Evolutionary conservation across 257 asterid genomes (phyloP), one percentile per base, ranked within the genome.

Genomic region (Nemophila menziesii): DNA sequence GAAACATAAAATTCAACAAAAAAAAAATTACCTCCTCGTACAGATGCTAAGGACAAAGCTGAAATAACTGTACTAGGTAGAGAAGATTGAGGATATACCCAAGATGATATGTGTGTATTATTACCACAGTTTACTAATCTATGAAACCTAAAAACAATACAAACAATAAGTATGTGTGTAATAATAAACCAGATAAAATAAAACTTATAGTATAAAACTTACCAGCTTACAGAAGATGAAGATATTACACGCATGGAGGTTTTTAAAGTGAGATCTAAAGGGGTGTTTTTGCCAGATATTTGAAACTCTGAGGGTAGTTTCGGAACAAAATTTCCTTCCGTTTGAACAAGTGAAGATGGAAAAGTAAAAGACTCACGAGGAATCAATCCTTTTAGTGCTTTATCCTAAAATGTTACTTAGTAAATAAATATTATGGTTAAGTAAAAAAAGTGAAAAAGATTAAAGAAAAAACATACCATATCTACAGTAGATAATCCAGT

Each of bases 31-130:
- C 96, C 98, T 84, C 71, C 72, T 23, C n/a, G 78, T 21, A 68
- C 64, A 16, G 48, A 51, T 52, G 85, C 72, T 43, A 65, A 55
- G 34, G 81, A 54, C 71, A 90, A 65, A 27, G 87, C 89, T 51
- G 94, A 71, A 69, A 90, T 76, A 43, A 63, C 94, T 49, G 66
- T 70, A 62, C 65, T 70, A 29, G 96, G 86, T 65, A 85, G 73
- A 58, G 71, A 57, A 57, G 81, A 80, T 61, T 90, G 95, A 19
- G 98, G 98, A 61, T 81, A 77, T 76, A 81, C 72, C 96, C 98
- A 90, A 20, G 66, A 39, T 40, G 67, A 52, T 49, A 62, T 41
- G 33, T 55, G 71, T 43, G 62, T 43, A 62, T 60, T 48, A 57
- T 60, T 48, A 57, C 69, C 63, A 57, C 78, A 49, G 56, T 65